Conservation (phyloP, 371 early-diverging fungal genomes). For the Syncephalis plumigaleata region DNA sequence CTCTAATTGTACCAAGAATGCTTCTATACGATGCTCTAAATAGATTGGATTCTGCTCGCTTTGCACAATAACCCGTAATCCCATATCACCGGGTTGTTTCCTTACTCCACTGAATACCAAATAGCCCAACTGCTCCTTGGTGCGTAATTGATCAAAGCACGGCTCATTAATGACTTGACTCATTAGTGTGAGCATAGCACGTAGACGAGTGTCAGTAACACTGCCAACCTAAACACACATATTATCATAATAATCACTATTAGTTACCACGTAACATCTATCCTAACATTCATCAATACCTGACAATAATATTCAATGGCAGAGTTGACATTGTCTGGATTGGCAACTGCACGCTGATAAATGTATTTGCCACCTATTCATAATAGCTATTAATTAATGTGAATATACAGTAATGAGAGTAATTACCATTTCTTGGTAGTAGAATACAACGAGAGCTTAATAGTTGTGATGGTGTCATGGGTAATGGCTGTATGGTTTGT, state of each 20-base stretch:
- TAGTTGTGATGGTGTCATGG: conserved; percentile 38
- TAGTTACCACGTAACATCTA: background rate
- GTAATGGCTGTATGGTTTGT: conserved; percentile 28
- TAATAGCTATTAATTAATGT: conserved; percentile 14
- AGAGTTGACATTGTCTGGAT: conserved; percentile 67
- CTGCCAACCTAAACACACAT: conserved; percentile 21
- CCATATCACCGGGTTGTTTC: conserved; percentile 37
- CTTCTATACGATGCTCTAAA: conserved; percentile 62
- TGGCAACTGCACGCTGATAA: conserved; percentile 43
- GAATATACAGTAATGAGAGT: background rate
- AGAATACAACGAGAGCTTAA: conserved; percentile 41
- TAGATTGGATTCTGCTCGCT: conserved; percentile 74
- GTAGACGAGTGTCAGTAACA: conserved; percentile 27
- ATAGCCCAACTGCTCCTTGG: conserved; percentile 81
- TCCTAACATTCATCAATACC: conserved; percentile 7
- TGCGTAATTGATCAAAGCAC: conserved; percentile 81
- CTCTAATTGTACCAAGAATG: conserved; percentile 39
- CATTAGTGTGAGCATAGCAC: conserved; percentile 48
- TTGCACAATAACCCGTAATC: conserved; percentile 66
- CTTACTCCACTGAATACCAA: conserved; percentile 54
- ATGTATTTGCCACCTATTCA: conserved; percentile 11
- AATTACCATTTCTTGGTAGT: conserved; percentile 18
- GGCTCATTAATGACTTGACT: conserved; percentile 71
- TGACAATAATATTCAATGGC: conserved; percentile 70
- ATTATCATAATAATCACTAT: background rate